Conservation (phyloP, 106 monocot genomes). For the Allium fistulosum region DNA sequence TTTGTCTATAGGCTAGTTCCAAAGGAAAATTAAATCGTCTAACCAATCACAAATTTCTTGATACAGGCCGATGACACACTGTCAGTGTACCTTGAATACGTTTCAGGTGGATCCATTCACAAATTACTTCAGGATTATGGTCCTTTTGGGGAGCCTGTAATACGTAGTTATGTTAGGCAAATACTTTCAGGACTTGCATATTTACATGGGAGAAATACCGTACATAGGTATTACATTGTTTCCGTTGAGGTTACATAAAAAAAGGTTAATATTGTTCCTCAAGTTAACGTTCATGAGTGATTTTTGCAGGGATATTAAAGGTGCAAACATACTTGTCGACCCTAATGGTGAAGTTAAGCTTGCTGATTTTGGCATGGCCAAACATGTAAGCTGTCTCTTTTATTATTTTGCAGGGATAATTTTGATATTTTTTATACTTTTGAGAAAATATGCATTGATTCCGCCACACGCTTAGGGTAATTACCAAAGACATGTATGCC, state of each 20-base stretch:
- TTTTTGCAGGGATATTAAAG: slow-evolving; percentile 84
- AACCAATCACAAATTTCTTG: slow-evolving; percentile 6
- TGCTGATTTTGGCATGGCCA: slow-evolving; percentile 99
- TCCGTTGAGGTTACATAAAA: slow-evolving; percentile 1
- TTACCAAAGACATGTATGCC: too few relatives aligned
- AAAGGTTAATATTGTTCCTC: not conserved
- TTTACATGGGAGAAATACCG: slow-evolving; percentile 78
- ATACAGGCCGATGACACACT: slow-evolving; percentile 73
- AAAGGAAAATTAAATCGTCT: not conserved
- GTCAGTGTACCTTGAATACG: slow-evolving; percentile 88
- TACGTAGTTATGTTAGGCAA: slow-evolving; percentile 70
- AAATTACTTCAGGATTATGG: slow-evolving; percentile 96
- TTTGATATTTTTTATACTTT: too few relatives aligned
- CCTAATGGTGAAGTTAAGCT: slow-evolving; percentile 88
- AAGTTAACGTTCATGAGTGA: slow-evolving; percentile 1
- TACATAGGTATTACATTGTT: slow-evolving; percentile 69
- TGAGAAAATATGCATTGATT: too few relatives aligned
- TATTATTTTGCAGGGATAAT: not conserved
- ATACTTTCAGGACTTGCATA: slow-evolving; percentile 94
- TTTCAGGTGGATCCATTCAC: slow-evolving; percentile 92
- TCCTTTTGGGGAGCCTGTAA: slow-evolving; percentile 73
- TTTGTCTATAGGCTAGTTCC: too few relatives aligned
- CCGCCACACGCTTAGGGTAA: too few relatives aligned
- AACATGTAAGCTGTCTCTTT: slow-evolving; percentile 60
- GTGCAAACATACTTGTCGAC: slow-evolving; percentile 98